A percentile compares a stretch with the other conserved stretches of the same genome.
Conservation (phyloP, 2,329 filamentous ascomycete genomes). For the Dothideomycetidae sp. region DNA sequence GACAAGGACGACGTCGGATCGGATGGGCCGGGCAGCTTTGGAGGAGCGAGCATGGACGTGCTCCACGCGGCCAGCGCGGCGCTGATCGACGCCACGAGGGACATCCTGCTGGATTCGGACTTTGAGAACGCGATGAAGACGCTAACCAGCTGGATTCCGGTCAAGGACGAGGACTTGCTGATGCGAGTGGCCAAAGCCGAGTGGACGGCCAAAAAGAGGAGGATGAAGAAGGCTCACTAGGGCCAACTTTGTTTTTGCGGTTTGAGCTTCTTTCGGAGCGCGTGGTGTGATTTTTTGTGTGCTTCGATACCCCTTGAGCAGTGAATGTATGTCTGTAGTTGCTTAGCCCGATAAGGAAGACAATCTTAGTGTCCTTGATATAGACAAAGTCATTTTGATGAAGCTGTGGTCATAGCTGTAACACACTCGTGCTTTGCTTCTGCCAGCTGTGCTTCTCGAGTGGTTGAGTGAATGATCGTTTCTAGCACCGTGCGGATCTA, state of each 20-base stretch:
- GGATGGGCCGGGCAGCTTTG: constrained; percentile 25
- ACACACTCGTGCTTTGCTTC: no score
- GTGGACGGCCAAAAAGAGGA: constrained; percentile 56
- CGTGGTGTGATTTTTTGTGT: not conserved
- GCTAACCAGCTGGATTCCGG: constrained; percentile 81
- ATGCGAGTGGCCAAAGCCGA: constrained; percentile 83
- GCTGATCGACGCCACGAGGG: constrained; percentile 75
- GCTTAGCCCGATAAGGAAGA: no score
- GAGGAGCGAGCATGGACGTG: constrained; percentile 59
- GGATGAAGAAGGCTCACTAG: constrained; percentile 11
- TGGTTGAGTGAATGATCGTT: no score
- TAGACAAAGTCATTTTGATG: no score
- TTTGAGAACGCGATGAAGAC: constrained; percentile 98
- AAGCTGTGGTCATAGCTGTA: no score
- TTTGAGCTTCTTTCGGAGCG: not conserved
- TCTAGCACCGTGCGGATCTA: no score
- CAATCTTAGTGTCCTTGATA: no score
- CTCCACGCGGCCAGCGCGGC: constrained; percentile 83
- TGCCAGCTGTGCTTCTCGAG: no score
- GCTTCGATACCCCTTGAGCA: not conserved
- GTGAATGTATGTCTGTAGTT: no score
- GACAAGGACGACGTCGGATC: constrained; percentile 36
- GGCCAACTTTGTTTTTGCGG: not conserved
- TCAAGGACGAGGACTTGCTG: constrained; percentile 84
- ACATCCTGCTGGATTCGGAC: constrained; percentile 80